Conservation (phyloP, 2,329 filamentous ascomycete genomes). For the Exophiala xenobiotica region DNA sequence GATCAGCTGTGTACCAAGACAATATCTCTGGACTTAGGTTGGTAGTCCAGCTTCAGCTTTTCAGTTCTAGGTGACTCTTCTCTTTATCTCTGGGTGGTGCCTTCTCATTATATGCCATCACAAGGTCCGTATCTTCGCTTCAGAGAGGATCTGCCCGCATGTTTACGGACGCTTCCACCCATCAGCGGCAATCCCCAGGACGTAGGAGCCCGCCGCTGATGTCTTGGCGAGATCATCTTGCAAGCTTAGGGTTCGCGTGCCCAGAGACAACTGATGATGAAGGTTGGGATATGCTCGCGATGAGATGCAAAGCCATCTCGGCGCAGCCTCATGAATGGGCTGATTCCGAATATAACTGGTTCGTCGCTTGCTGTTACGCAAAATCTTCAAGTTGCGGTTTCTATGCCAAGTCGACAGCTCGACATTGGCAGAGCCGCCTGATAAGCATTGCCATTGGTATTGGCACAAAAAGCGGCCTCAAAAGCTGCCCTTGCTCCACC, state of each 20-base stretch:
- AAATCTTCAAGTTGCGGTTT: slow-evolving; percentile 7
- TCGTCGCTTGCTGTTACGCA: slow-evolving; percentile 13
- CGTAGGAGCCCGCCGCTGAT: neutral
- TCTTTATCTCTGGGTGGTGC: too few relatives aligned
- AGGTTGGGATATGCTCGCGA: neutral
- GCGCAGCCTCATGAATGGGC: slow-evolving; percentile 6
- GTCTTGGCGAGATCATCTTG: neutral
- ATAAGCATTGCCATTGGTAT: slow-evolving; percentile 14
- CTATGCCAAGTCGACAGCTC: slow-evolving; percentile 9
- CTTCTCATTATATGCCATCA: too few relatives aligned
- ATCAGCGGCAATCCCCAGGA: neutral
- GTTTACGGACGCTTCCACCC: neutral
- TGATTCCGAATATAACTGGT: slow-evolving; percentile 7
- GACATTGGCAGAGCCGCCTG: neutral
- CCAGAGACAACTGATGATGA: neutral
- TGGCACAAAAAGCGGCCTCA: slow-evolving; percentile 7
- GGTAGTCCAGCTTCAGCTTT: neutral
- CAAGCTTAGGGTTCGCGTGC: neutral
- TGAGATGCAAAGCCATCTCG: neutral
- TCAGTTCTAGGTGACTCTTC: too few relatives aligned
- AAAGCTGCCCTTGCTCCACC: neutral
- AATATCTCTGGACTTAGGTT: neutral
- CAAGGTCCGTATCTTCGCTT: too few relatives aligned
- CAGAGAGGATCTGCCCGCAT: too few relatives aligned
- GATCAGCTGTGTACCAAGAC: slow-evolving; percentile 1